Evolutionary conservation across 768 basidiomycete species (phyloP).

Genomic region (Rhizopogon vinicolor): DNA sequence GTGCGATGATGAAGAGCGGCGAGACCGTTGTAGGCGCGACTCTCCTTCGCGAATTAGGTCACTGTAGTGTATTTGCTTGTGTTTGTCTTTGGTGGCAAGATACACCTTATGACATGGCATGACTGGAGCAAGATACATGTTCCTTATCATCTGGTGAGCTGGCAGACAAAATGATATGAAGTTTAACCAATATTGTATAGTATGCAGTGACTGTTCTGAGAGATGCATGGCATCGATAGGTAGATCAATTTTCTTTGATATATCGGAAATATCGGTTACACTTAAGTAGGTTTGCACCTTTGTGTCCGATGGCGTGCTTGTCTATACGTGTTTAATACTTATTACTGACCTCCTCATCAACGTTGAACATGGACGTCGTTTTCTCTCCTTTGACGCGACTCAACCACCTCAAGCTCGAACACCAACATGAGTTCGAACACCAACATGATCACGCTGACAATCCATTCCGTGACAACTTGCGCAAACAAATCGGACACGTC

Average conservation of each 20-base stretch:
- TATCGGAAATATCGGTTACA: too few relatives aligned
- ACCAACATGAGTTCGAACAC: background rate
- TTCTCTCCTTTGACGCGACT: background rate
- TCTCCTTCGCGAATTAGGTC: slow-evolving; percentile 7
- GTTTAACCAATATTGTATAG: too few relatives aligned
- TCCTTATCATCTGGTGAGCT: too few relatives aligned
- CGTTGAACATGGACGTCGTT: background rate
- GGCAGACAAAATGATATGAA: too few relatives aligned
- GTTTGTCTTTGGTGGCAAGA: slow-evolving; percentile 7
- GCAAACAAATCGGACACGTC: slow-evolving; percentile 13
- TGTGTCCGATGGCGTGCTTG: background rate
- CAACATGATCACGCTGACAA: background rate
- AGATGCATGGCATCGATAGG: too few relatives aligned
- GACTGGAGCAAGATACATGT: too few relatives aligned
- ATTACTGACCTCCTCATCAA: too few relatives aligned
- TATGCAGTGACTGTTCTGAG: too few relatives aligned
- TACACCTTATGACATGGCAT: too few relatives aligned
- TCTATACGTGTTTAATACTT: background rate
- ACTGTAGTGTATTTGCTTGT: slow-evolving; percentile 5
- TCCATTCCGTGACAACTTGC: slow-evolving; percentile 1
- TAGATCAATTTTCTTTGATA: too few relatives aligned
- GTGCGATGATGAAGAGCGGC: background rate
- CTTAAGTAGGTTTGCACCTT: background rate
- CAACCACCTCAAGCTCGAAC: background rate
- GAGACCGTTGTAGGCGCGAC: slow-evolving; percentile 1